phyloP scores from a whole-genome alignment of 2,329 filamentous ascomycete species.

The Aplosporella prunicola region DNA sequence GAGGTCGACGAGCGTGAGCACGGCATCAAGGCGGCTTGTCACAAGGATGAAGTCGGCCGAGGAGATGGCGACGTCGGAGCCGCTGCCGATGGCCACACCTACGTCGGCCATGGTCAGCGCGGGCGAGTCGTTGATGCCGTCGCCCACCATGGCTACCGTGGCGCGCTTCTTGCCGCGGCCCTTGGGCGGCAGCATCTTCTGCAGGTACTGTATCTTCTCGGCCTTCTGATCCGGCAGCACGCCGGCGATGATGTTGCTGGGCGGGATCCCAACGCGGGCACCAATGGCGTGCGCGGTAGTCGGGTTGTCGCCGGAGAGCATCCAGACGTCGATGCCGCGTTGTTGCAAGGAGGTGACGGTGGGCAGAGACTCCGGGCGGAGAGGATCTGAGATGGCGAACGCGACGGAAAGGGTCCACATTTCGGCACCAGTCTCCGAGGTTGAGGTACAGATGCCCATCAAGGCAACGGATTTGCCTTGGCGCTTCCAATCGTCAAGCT shows the following conservation, averaged over 20 bases:
- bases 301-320: conserved; percentile 88
- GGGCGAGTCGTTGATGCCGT: conserved; percentile 79
- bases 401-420: conserved; percentile 46
- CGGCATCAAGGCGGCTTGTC: conserved; percentile 56
- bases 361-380: conserved; percentile 60
- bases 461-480: conserved; percentile 35
- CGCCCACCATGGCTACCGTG: conserved; percentile 74
- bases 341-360: conserved; percentile 57
- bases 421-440: conserved; percentile 10
- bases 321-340: conserved; percentile 68
- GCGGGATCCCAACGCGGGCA: conserved; percentile 61
- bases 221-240: conserved; percentile 80
- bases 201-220: conserved; percentile 51
- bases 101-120: conserved; percentile 73
- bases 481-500: conserved; percentile 31
- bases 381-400: conserved; percentile 71
- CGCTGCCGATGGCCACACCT: conserved; percentile 71
- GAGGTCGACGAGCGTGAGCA: conserved; percentile 65
- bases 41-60: conserved; percentile 75
- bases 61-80: conserved; percentile 74
- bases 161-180: conserved; percentile 28
- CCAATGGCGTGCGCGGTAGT: conserved; percentile 77
- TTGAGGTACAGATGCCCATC: too few relatives aligned
- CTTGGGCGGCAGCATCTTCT: conserved; percentile 22
- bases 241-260: conserved; percentile 69